Base-by-base conservation (phyloP, 495 filamentous ascomycete species). In the Podospora sp. region DNA sequence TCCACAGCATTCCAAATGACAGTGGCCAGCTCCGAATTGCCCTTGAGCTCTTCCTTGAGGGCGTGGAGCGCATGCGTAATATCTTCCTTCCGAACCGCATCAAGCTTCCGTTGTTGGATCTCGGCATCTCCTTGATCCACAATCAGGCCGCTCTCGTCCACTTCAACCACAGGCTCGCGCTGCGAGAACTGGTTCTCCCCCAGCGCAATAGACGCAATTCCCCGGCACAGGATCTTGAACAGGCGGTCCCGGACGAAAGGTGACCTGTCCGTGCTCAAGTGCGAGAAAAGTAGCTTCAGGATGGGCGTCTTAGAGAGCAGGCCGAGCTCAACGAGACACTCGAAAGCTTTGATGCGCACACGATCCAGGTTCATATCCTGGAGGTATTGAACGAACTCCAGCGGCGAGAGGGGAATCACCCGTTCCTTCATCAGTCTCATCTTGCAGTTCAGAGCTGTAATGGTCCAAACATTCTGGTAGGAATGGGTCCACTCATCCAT, bases 401-500 rank as follows among this genome's bases (percentile, higher is more conserved):
- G 77, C 0, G 87, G 74, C 52, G 88, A 85, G 16, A 80, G 61
- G 2, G 87, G 84, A 29, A 90, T 87, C 55, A 93, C 84, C 14
- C 85, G 84, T 11, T 87, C 89, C 73, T 91, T 87, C 83, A 92
- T 91, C 25, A 97, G 79, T 57, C 81, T 83, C 76, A 87, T 84
- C 66, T 91, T 87, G 77, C 91, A 93, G n/a, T 90, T 84, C 22
- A 98, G 78, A 3, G 93, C 92, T 6, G 94, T 90, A 40, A 85
- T 84, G 0, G 96, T 92, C 75, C 93, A 93, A 63, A 96, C 83
- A 69, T 98, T 99, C 63, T 97, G 92, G 76, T 90, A 96, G 0
- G 93, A 96, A 36, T 89, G 86, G 0, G 90, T 91, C 89, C 93
- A 98, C 78, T 97, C 93, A 71, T 99, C 95, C 84, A 96, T 92